Base-by-base conservation (phyloP, 768 basidiomycete species). In the Lentinus tigrinus region DNA sequence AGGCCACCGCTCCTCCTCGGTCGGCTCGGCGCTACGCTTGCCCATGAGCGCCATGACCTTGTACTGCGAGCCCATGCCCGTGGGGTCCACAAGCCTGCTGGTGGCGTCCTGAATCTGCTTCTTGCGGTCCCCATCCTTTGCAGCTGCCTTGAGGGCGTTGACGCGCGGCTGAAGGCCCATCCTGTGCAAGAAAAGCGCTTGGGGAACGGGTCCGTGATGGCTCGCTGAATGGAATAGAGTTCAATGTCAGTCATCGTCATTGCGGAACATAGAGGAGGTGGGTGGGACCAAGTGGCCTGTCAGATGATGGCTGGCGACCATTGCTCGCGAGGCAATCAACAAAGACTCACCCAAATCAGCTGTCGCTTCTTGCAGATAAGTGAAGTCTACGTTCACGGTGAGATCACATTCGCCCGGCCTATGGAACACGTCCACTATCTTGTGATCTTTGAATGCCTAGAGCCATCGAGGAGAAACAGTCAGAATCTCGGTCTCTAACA, bases 301-400 rank as follows among this genome's bases (percentile, higher is more conserved):
- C 52, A 53, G 39, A 53, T 53, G 42, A 42, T 17, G 27, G 9
- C 19, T 19, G 50, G n/a, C 21, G 4, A 13, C 49, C 19, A 16
- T 34, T 26, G n/a, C 23, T 21, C n/a, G 28, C 34, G 8, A 16
- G 21, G 14, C 14, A 7, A 23, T n/a, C 10, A 38, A 42, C 26
- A 11, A 26, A 38, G 31, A 70, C 82, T 26, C 57, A 91, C 92
- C 89, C 3, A 84, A 73, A 53, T 82, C 85, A 1, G 71, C 69
- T 61, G 94, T 76, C 0, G 91, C 86, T 73, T 97, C 93, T 67
- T 81, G 80, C 46, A 98, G 78, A 69, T 91, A 92, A 0, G 86
- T 83, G 73, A 98, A 98, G 73, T 99, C 95, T 47, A 99, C 96
- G 67, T 98, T 97, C n/a, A 90, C 87, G 0, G 97, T 99, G 47